phyloP scores from a whole-genome alignment of 106 monocot species.

The Alisma plantagoaquatica region DNA sequence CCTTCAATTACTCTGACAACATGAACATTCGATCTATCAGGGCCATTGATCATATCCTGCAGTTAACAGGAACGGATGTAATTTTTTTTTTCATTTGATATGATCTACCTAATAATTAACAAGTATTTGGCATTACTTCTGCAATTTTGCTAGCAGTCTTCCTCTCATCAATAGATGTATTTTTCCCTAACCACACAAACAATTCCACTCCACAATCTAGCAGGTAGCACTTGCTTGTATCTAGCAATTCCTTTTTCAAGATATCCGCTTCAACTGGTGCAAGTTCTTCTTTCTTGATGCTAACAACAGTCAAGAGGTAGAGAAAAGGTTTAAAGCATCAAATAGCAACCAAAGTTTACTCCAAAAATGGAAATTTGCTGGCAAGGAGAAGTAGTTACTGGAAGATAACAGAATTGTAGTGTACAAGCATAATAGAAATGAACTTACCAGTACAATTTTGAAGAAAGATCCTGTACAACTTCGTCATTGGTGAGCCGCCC shows the following conservation, averaged over 20 bases:
- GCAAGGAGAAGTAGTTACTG: too few relatives aligned
- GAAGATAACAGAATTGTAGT: too few relatives aligned
- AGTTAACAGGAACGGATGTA: too few relatives aligned
- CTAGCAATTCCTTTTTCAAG: conserved; percentile 53
- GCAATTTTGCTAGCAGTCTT: conserved; percentile 69
- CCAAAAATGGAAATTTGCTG: too few relatives aligned
- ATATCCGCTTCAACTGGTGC: conserved; percentile 33
- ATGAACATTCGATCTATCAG: conserved; percentile 37
- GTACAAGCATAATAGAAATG: too few relatives aligned
- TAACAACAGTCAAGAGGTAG: too few relatives aligned
- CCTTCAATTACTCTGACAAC: conserved; percentile 66
- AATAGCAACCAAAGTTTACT: too few relatives aligned
- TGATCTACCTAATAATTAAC: too few relatives aligned
- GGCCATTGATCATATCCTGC: conserved; percentile 46
- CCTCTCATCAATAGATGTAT: conserved; percentile 66
- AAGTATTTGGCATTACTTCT: conserved; percentile 63
- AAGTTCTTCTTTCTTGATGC: conserved; percentile 45
- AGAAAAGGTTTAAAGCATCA: too few relatives aligned
- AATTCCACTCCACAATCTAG: conserved; percentile 76
- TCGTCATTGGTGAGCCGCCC: conserved; percentile 23
- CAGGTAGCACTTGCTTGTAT: conserved; percentile 72
- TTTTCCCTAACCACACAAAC: conserved; percentile 84
- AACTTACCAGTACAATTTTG: conserved; percentile 60
- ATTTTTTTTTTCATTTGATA: too few relatives aligned
- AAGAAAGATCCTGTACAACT: conserved; percentile 14